These are phyloP conservation scores for Articulospora tetracladia DNA, from an alignment of 495 filamentous ascomycete species.

Conservation along the genomic window DNA sequence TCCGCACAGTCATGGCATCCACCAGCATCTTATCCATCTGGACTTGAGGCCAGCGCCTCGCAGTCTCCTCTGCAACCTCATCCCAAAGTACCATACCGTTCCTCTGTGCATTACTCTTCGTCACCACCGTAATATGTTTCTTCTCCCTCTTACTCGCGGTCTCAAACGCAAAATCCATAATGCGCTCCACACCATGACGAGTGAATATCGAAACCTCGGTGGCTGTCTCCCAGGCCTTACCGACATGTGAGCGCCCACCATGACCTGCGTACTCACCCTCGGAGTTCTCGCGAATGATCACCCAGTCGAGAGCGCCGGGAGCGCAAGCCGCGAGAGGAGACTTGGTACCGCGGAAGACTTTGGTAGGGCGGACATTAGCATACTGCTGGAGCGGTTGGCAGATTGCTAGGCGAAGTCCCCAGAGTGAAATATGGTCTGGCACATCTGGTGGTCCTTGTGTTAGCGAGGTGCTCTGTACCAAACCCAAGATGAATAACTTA, in stretches of 20 bases:
- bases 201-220: slow-evolving; percentile 55
- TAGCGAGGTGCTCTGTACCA: too few species aligned
- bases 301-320: slow-evolving; percentile 45
- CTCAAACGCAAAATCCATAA: slow-evolving; percentile 55
- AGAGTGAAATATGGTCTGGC: slow-evolving; percentile 56
- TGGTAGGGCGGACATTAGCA: slow-evolving; percentile 52
- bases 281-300: slow-evolving; percentile 55
- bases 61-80: slow-evolving; percentile 42
- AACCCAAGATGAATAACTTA: slow-evolving; percentile 18
- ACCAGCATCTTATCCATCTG: slow-evolving; percentile 55
- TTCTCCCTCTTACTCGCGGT: slow-evolving; percentile 40
- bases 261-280: slow-evolving; percentile 57
- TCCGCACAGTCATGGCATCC: slow-evolving; percentile 55
- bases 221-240: slow-evolving; percentile 47
- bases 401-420: slow-evolving; percentile 50
- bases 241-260: slow-evolving; percentile 47
- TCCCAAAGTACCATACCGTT: slow-evolving; percentile 59
- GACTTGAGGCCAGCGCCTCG: slow-evolving; percentile 44
- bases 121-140: slow-evolving; percentile 53
- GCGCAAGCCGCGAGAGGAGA: slow-evolving; percentile 45
- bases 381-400: slow-evolving; percentile 53
- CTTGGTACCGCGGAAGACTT: slow-evolving; percentile 42
- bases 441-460: slow-evolving; percentile 36
- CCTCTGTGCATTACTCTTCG: slow-evolving; percentile 56
- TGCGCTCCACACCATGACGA: slow-evolving; percentile 46